Evolutionary conservation across 345 rosid genomes (phyloP), one percentile per base, ranked within the genome.

Genomic region (Rhizophora apiculata): DNA sequence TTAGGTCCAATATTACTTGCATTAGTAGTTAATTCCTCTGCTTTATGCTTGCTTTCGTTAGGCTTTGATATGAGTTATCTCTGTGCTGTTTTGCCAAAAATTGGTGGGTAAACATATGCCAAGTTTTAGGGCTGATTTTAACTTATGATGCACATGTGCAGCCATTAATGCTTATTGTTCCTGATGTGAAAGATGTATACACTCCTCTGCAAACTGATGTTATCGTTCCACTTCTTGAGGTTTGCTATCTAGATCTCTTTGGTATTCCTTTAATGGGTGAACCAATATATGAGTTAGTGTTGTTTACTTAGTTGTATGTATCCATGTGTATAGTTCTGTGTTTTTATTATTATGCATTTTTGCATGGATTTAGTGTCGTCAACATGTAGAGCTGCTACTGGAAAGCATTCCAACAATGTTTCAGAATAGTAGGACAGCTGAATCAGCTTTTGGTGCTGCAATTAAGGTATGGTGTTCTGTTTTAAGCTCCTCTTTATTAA

Each of bases 361-460:
- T 68, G 36, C 58, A 73, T 68, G 59, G 71, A 81, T 72, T 36
- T 77, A 91, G 97, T 91, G 98, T 69, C 94, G 90, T 64, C 92
- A 86, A 66, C 92, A 91, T 82, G 74, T 93, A 68, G 97, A 91
- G 82, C 84, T 86, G 52, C 82, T 93, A 84, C 83, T 93, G 80
- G 98, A 93, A 73, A 91, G 80, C 77, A 93, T 93, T 73, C 98
- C 98, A 58, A 79, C 87, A 56, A 89, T 93, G 97, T 93, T 93
- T 81, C 87, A 88, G 82, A 84, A 74, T 78, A 88, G 80, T 81
- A 84, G 72, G 79, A 86, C 82, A 65, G 84, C 92, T 59, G 98
- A 93, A 73, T 93, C 97, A 62, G 91, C 97, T 73, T 91, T 91
- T 78, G 97, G 98, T 82, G 98, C 98, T 52, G 96, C 96, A 68